Conservation (phyloP, 2,329 filamentous ascomycete species). For the Aspergillus fumigatus region DNA sequence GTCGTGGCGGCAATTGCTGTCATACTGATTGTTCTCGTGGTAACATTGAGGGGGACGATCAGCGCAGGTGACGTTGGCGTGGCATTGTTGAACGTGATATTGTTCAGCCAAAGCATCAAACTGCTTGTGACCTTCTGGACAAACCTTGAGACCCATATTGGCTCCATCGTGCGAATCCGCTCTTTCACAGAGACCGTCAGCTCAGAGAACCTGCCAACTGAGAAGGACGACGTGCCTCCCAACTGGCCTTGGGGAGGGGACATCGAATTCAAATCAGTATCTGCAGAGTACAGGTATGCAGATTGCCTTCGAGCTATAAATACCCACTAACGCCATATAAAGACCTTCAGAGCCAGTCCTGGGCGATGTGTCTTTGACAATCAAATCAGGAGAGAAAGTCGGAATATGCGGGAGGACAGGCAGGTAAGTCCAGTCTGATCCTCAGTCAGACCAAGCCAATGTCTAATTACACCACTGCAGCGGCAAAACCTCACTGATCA, state of each 20-base stretch:
- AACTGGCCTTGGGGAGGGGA: slow-evolving; percentile 42
- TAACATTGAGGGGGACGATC: slow-evolving; percentile 40
- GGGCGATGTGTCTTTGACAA: slow-evolving; percentile 43
- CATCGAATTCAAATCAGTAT: slow-evolving; percentile 43
- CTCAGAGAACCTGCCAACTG: slow-evolving; percentile 41
- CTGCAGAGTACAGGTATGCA: slow-evolving; percentile 40
- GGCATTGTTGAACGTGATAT: slow-evolving; percentile 50
- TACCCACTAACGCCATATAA: slow-evolving; percentile 8
- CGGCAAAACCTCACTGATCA: slow-evolving; percentile 42
- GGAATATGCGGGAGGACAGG: slow-evolving; percentile 40
- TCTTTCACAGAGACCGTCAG: slow-evolving; percentile 46
- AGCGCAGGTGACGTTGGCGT: slow-evolving; percentile 50
- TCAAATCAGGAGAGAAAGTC: slow-evolving; percentile 40
- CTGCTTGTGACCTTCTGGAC: slow-evolving; percentile 53
- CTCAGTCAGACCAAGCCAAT: neutral
- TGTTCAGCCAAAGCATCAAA: slow-evolving; percentile 50
- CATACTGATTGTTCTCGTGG: slow-evolving; percentile 47
- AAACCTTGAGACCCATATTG: slow-evolving; percentile 54
- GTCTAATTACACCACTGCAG: slow-evolving; percentile 18
- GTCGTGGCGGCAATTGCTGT: slow-evolving; percentile 48
- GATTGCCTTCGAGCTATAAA: neutral
- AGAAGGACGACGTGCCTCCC: slow-evolving; percentile 36
- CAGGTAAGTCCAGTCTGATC: slow-evolving; percentile 20
- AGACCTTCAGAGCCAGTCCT: slow-evolving; percentile 37
- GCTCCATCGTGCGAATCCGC: slow-evolving; percentile 53